These are phyloP conservation scores for Fennellomyces sp. DNA, from an alignment of 371 early-diverging fungal species.

Conservation along the genomic window DNA sequence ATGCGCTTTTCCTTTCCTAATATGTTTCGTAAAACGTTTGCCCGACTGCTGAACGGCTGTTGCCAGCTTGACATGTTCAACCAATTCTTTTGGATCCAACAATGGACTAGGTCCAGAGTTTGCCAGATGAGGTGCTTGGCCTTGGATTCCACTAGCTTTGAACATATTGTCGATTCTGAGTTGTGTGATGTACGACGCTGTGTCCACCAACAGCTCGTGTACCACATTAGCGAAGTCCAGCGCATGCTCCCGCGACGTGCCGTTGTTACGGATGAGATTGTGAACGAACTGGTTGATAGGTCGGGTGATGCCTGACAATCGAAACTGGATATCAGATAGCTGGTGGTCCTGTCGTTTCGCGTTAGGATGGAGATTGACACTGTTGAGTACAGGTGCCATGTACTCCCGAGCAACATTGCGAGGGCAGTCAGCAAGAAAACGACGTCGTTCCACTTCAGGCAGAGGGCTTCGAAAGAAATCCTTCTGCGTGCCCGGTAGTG, in stretches of 20 bases:
- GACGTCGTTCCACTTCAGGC: not conserved
- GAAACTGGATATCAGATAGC: slow-evolving; percentile 7
- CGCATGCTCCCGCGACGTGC: not conserved
- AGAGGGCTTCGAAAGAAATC: not conserved
- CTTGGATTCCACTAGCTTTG: not conserved
- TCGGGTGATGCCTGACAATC: slow-evolving; percentile 8
- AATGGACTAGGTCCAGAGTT: not conserved
- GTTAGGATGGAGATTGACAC: not conserved
- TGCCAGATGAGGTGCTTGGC: not conserved
- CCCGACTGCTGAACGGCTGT: not conserved
- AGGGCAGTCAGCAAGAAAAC: slow-evolving; percentile 6
- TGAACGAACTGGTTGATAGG: slow-evolving; percentile 2
- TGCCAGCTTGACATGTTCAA: not conserved
- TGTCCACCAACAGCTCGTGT: not conserved
- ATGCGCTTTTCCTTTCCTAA: not conserved
- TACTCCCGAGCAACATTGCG: not conserved
- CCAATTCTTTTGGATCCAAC: not conserved
- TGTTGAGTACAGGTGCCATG: not conserved
- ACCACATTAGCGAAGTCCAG: not conserved
- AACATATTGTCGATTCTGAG: not conserved
- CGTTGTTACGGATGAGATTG: not conserved
- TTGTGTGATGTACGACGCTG: not conserved
- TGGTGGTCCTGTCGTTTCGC: not conserved
- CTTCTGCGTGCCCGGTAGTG: slow-evolving; percentile 1
- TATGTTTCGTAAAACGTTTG: not conserved